phyloP scores from a whole-genome alignment of 2,329 filamentous ascomycete genomes.

The Chaetomium strumarium region DNA sequence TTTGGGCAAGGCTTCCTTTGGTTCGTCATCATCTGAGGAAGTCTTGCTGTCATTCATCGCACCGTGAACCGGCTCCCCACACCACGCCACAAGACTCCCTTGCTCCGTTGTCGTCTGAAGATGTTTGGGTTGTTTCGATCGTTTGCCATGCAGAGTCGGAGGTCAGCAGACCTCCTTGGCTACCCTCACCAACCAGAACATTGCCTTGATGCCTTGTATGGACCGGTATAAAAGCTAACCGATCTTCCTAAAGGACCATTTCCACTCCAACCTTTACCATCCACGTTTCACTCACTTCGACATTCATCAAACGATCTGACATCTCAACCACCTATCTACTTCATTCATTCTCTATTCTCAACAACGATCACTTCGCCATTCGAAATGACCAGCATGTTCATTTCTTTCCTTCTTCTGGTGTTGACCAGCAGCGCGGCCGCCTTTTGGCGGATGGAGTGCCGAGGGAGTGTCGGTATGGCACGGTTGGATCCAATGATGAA shows the following conservation, averaged over 20 bases:
- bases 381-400: conserved; percentile 7
- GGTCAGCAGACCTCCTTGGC: too few species aligned
- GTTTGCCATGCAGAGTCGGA: too few species aligned
- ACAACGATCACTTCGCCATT: too few species aligned
- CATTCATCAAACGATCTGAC: background rate
- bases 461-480: conserved; percentile 60
- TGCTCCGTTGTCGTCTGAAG: too few species aligned
- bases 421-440: conserved; percentile 51
- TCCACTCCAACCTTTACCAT: background rate
- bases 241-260: background rate
- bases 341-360: too few species aligned
- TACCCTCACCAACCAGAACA: background rate
- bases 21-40: too few species aligned
- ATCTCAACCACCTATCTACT: too few species aligned
- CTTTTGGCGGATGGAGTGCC: conserved; percentile 90
- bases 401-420: conserved; percentile 19
- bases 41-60: background rate
- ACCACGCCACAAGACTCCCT: background rate
- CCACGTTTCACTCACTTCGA: background rate
- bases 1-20: too few species aligned
- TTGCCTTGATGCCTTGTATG: background rate
- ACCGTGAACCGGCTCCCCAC: background rate
- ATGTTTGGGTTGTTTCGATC: too few species aligned
- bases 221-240: background rate
- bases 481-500: conserved; percentile 73